A percentile compares a stretch with the other conserved stretches of the same genome.
phyloP scores from a whole-genome alignment of 2,329 filamentous ascomycete species.

The Penicillium sp. region DNA sequence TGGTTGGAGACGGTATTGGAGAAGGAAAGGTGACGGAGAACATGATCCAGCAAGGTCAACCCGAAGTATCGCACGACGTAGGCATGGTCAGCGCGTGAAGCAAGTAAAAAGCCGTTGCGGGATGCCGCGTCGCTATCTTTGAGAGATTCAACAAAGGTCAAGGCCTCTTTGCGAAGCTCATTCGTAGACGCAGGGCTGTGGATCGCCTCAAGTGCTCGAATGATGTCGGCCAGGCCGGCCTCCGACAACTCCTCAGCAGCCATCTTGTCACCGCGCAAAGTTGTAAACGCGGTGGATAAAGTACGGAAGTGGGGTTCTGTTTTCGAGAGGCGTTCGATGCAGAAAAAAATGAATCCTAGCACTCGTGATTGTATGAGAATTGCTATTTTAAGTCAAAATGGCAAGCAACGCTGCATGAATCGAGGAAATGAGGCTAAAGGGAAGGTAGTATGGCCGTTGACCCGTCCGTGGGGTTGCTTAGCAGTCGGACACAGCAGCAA shows the following conservation, averaged over 20 bases:
- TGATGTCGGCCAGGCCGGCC: conserved; percentile 56
- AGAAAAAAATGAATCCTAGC: neutral
- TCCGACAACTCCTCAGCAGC: conserved; percentile 37
- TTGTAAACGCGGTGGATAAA: neutral
- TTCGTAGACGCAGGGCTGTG: conserved; percentile 82
- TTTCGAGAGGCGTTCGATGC: neutral
- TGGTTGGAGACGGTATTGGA: conserved; percentile 62
- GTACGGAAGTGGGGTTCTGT: neutral
- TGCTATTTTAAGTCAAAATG: no score
- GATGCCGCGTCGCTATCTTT: conserved; percentile 79
- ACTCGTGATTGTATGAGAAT: neutral
- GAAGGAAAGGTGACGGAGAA: conserved; percentile 81
- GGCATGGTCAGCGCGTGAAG: conserved; percentile 71
- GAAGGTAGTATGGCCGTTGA: conserved; percentile 22
- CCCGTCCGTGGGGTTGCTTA: conserved; percentile 17
- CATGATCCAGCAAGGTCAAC: conserved; percentile 85
- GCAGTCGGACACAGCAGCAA: conserved; percentile 24
- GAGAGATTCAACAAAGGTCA: conserved; percentile 79
- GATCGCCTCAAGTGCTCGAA: conserved; percentile 82
- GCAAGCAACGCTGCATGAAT: neutral
- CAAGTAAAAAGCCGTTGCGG: conserved; percentile 80
- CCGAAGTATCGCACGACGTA: conserved; percentile 90
- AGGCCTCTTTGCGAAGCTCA: conserved; percentile 76
- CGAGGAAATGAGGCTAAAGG: neutral
- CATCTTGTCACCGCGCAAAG: conserved; percentile 25